phyloP scores from a whole-genome alignment of 305 asterid species.

The Solanum hybrid region DNA sequence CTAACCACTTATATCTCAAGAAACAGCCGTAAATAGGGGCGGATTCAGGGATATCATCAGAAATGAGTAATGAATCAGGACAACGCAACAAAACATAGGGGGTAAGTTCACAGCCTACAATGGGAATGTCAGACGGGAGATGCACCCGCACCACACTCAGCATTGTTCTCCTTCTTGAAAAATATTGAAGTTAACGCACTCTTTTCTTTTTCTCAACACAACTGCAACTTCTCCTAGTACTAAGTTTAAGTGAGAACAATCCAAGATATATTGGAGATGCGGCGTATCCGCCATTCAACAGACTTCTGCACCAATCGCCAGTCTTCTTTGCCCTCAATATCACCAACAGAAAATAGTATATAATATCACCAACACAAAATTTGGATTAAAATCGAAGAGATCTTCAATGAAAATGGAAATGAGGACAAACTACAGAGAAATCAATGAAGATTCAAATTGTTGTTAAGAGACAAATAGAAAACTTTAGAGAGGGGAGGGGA shows the following conservation, averaged over 20 bases:
- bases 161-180: constrained; percentile 15
- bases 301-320: constrained; percentile 38
- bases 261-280: constrained; percentile 18
- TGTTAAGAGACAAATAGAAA: background rate
- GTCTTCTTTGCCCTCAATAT: constrained; percentile 16
- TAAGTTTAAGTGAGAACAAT: background rate
- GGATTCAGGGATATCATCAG: constrained; percentile 30
- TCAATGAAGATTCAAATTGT: background rate
- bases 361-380: background rate
- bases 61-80: constrained; percentile 13
- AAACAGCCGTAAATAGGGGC: constrained; percentile 27
- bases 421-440: background rate
- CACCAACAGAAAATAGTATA: background rate
- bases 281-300: constrained; percentile 88
- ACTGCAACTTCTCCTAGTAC: background rate
- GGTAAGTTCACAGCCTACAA: constrained; percentile 40
- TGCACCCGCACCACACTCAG: constrained; percentile 39
- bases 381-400: background rate
- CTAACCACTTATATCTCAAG: constrained; percentile 37
- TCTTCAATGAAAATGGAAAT: background rate
- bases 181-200: background rate
- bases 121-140: constrained; percentile 46
- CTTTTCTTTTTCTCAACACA: background rate
- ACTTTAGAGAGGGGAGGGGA: background rate
- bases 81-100: constrained; percentile 31